Percentiles rank a stretch among this genome's conserved stretches.
Conservation (phyloP, 305 asterid genomes). For the Fraxinus xanthoxyloides region DNA sequence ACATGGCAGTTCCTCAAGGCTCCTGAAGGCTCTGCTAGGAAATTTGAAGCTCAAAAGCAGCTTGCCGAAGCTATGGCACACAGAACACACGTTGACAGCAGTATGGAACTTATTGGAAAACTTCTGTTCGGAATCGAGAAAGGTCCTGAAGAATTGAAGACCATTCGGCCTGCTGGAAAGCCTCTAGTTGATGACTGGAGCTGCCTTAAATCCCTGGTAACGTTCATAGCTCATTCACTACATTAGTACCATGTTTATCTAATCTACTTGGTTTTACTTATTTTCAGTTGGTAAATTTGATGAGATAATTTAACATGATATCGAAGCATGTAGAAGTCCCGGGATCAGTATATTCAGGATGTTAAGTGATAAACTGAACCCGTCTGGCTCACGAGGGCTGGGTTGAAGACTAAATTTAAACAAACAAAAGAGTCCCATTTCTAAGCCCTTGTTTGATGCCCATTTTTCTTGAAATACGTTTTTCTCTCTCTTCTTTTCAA, state of each 20-base stretch:
- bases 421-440: not conserved
- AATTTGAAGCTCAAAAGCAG: slow-evolving; percentile 77
- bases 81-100: slow-evolving; percentile 70
- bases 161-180: slow-evolving; percentile 67
- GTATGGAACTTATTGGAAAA: slow-evolving; percentile 64
- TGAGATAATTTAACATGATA: not conserved
- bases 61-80: slow-evolving; percentile 78
- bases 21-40: slow-evolving; percentile 69
- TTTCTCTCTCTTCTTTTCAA: no score
- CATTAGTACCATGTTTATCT: not conserved
- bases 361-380: not conserved
- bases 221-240: slow-evolving; percentile 3
- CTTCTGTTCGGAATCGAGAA: slow-evolving; percentile 74
- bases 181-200: slow-evolving; percentile 89
- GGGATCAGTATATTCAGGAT: not conserved
- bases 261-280: not conserved
- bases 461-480: no score
- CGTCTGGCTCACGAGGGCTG: not conserved
- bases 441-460: not conserved
- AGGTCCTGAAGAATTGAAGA: slow-evolving; percentile 55
- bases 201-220: slow-evolving; percentile 89
- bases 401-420: not conserved
- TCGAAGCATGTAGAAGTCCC: not conserved
- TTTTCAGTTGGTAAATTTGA: not conserved
- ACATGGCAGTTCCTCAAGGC: slow-evolving; percentile 73